Evolutionary conservation across 805 yeast species (phyloP).

Genomic region (Lipomyces yamadae): DNA sequence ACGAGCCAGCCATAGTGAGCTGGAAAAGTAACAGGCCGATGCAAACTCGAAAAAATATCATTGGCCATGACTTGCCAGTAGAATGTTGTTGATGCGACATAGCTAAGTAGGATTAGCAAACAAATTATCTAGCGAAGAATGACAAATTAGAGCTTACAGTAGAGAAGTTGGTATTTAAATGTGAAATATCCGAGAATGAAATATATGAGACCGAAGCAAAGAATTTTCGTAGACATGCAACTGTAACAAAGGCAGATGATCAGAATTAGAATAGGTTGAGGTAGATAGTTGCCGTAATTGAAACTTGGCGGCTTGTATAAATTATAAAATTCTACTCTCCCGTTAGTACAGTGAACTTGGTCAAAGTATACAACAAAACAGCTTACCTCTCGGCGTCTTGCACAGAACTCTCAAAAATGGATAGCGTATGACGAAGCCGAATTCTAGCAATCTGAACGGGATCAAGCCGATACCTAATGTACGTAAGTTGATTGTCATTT

Average conservation of each 20-base stretch:
- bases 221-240: conserved; percentile 83
- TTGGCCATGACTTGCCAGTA: conserved; percentile 95
- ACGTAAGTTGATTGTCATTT: not conserved
- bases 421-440: conserved; percentile 77
- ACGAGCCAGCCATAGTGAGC: conserved; percentile 88
- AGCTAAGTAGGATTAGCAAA: conserved; percentile 42
- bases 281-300: conserved; percentile 87
- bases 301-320: conserved; percentile 87
- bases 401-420: conserved; percentile 68
- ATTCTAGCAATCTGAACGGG: conserved; percentile 81
- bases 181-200: conserved; percentile 88
- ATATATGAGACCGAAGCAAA: conserved; percentile 81
- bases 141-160: conserved; percentile 42
- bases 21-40: conserved; percentile 84
- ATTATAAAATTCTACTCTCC: conserved; percentile 58
- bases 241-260: conserved; percentile 86
- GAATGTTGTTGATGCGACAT: conserved; percentile 96
- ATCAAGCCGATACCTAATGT: conserved; percentile 67
- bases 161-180: conserved; percentile 86
- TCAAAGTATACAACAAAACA: not conserved
- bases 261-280: conserved; percentile 85
- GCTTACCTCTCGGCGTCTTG: conserved; percentile 68
- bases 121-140: not conserved
- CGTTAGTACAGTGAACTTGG: not conserved
- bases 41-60: conserved; percentile 79